phyloP scores from a whole-genome alignment of 371 early-diverging fungal species.

The Rhizopus stolonifer region DNA sequence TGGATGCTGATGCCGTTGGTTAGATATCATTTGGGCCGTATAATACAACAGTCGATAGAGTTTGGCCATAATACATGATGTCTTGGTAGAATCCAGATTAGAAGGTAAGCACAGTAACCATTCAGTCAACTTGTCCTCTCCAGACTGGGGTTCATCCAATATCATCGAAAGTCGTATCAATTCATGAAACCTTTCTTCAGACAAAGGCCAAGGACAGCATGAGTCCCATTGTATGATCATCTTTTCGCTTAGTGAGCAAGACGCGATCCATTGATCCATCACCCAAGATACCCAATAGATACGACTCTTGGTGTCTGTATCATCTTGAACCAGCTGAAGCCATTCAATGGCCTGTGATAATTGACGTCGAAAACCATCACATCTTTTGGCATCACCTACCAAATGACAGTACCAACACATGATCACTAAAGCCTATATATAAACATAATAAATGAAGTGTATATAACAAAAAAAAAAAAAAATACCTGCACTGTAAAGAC shows the following conservation, averaged over 20 bases:
- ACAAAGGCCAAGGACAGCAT: conserved; percentile 36
- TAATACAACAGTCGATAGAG: conserved; percentile 46
- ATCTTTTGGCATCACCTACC: conserved; percentile 29
- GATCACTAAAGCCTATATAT: conserved; percentile 33
- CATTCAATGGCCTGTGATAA: conserved; percentile 11
- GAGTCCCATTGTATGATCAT: conserved; percentile 12
- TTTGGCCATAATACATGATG: conserved; percentile 35
- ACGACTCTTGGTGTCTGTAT: conserved; percentile 40
- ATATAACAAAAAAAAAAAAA: conserved; percentile 5
- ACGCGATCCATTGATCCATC: conserved; percentile 39
- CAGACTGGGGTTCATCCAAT: conserved; percentile 23
- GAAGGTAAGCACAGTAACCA: conserved; percentile 44
- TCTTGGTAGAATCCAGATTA: conserved; percentile 31
- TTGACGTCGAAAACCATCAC: conserved; percentile 22
- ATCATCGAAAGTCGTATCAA: conserved; percentile 39
- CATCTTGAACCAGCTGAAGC: conserved; percentile 1
- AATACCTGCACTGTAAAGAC: conserved; percentile 32
- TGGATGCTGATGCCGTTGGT: conserved; percentile 4
- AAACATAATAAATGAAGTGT: too few relatives aligned
- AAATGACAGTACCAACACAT: conserved; percentile 45
- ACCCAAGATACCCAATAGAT: conserved; percentile 42
- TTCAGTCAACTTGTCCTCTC: conserved; percentile 24
- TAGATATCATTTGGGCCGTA: conserved; percentile 39
- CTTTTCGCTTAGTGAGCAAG: conserved; percentile 20
- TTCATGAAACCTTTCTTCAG: conserved; percentile 41